A percentile compares a stretch with the other conserved stretches of the same genome.
Evolutionary conservation across 768 basidiomycete species (phyloP).

Genomic region (Hericium erinaceus): DNA sequence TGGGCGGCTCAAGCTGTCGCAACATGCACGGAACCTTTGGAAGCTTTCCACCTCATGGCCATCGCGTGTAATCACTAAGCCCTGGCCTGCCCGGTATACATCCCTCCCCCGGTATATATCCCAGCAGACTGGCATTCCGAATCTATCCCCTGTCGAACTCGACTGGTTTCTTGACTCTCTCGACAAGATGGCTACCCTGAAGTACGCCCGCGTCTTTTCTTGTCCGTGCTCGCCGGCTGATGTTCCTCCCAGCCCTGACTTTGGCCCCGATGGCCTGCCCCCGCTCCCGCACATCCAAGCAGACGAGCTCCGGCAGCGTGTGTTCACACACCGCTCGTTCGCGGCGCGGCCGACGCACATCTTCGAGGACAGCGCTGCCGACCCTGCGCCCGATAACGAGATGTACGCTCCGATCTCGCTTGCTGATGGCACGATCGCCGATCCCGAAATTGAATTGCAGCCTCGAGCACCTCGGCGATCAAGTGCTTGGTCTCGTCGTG

Average conservation of each 20-base stretch:
- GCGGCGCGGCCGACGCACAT: slow-evolving; percentile 61
- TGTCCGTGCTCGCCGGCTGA: not conserved
- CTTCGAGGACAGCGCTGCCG: slow-evolving; percentile 65
- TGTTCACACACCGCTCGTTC: slow-evolving; percentile 72
- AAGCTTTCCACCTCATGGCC: slow-evolving; percentile 3
- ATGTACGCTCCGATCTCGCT: slow-evolving; percentile 36
- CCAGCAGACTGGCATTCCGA: too few relatives aligned
- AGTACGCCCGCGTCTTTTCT: slow-evolving; percentile 1
- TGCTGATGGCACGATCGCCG: not conserved
- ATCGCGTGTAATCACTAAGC: not conserved
- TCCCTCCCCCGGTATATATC: not conserved
- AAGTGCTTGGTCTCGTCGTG: slow-evolving; percentile 59
- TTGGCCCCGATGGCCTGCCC: slow-evolving; percentile 33
- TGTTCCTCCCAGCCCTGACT: slow-evolving; percentile 22
- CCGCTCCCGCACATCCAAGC: slow-evolving; percentile 48
- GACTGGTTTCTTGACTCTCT: too few relatives aligned
- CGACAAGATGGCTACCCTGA: not conserved
- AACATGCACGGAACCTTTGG: not conserved
- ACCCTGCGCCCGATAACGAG: slow-evolving; percentile 77
- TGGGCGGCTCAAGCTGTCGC: not conserved
- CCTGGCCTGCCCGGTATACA: not conserved
- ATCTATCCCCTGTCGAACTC: too few relatives aligned
- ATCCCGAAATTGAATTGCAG: slow-evolving; percentile 25
- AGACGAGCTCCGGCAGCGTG: slow-evolving; percentile 36
- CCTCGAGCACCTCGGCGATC: slow-evolving; percentile 70